Evolutionary conservation across 2,329 filamentous ascomycete genomes (phyloP), one percentile per base, ranked within the genome.

Genomic region (Magnaporthales sp.): DNA sequence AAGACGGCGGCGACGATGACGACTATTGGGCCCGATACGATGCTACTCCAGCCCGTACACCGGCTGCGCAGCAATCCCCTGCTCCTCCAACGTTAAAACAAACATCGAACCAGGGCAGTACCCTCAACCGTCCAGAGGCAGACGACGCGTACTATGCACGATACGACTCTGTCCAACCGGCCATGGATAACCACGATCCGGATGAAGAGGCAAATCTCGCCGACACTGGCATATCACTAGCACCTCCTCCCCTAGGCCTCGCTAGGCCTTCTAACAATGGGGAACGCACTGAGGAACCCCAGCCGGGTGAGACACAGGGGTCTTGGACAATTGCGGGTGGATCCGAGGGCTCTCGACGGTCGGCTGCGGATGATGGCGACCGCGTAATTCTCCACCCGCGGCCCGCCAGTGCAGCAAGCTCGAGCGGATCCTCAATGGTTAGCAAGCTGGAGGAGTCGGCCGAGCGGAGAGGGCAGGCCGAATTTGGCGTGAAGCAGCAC

Each of bases 1-100:
- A 76, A 0, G 78, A 83, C 0, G 85, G 88, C 0, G 89, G 90
- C 26, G 89, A 91, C 32, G 89, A 92, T 68, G 90, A 91, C 70
- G 89, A 88, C 71, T 94, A 94, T 76, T 94, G 91, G 91, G 89
- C 86, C 32, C 85, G 87, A 68, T 93, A 94, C 75, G 90, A 92
- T 74, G 84, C 85, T 29, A 91, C 89, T 4, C 89, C 90, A 1
- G 83, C 84, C 1, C 81, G 83, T 61, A 91, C 88, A 10, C 88
- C 89, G 0, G 86, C 83, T 7, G 77, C 80, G 26, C 86, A 89
- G 72, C 81, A 80, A 27, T 89, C 88, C 4, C 88, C 89, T 3
- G 88, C 85, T 13, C 89, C 89, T 4, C 15, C 72, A 72, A 68
- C 74, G 70, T 58, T 30, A 38, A 30, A 8, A 22, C 64, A 66